phyloP scores from a whole-genome alignment of 208 protist species.

The Leishmania aethiopica region DNA sequence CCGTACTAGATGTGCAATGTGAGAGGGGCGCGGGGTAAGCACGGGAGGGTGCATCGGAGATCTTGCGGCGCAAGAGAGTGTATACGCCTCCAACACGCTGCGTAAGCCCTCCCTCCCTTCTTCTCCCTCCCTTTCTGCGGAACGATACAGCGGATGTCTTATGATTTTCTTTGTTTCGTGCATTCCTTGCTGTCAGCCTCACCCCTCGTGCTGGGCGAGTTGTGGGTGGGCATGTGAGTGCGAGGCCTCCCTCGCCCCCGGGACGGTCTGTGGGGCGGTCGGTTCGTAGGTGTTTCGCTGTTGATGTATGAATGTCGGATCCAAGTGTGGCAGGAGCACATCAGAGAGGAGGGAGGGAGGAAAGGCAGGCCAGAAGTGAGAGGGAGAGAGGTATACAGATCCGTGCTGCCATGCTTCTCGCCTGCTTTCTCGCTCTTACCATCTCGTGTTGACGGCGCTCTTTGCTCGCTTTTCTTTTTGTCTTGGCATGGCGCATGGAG shows the following conservation, averaged over 20 bases:
- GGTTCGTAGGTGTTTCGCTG: not conserved
- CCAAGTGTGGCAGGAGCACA: not conserved
- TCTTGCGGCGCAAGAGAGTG: not conserved
- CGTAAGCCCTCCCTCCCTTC: not conserved
- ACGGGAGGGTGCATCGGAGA: not conserved
- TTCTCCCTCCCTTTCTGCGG: not conserved
- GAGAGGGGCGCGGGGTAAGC: not conserved
- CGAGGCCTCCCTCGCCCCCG: not conserved
- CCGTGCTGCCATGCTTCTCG: not conserved
- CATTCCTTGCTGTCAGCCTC: not conserved
- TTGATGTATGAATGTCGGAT: slow-evolving; percentile 8
- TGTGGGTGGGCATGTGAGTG: not conserved
- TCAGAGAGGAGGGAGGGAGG: not conserved
- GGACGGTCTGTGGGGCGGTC: not conserved
- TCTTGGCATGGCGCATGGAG: no score
- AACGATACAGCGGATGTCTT: not conserved
- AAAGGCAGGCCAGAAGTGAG: no score
- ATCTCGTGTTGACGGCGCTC: not conserved
- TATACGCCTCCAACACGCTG: not conserved
- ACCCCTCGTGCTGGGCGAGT: not conserved
- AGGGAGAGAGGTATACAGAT: not conserved
- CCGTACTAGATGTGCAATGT: not conserved
- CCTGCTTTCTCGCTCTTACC: not conserved
- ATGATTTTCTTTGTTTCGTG: not conserved
- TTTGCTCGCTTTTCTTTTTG: no score